Evolutionary conservation across 495 filamentous ascomycete genomes (phyloP), one percentile per base, ranked within the genome.

Genomic region (Penicillium bovifimosum): DNA sequence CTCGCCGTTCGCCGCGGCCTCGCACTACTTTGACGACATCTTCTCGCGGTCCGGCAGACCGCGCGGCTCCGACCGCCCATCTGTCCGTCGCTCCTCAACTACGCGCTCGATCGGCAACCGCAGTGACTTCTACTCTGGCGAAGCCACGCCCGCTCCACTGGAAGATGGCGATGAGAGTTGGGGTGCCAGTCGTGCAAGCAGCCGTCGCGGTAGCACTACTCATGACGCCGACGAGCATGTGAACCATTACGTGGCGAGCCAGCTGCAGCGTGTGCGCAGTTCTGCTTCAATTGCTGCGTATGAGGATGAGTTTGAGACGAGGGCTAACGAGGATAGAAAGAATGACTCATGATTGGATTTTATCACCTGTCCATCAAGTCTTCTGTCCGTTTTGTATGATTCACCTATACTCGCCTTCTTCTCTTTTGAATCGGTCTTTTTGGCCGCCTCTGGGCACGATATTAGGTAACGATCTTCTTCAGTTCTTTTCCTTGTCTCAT

Each of bases 21-120:
- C 83, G 8, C 91, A 96, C 67, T 96, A 96, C 73, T 97, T 97
- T 62, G 92, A 97, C 59, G 92, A 97, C 55, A 81, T 91, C 54
- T 88, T 95, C 72, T 81, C 82, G 20, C 73, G 67, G 27, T 62
- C 65, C 17, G 52, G 58, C 5, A 69, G 76, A 34, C 68, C 77
- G 33, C 58, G 65, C 50, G 39, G 67, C 58, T 59, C 70, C 29
- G 60, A 59, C 47, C 70, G 69, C 39, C 73, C 74, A 7, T 72
- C 76, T 17, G 73, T 93, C 43, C 86, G 91, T 13, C 85, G 91
- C 24, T 91, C 88, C 3, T 93, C 88, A 0, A 95, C 89, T 4
- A 83, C 76, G 17, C 80, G 92, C 13, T 95, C 88, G n/a, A 91
- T 97, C 55, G 85, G 86, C 7, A 81, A 82, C 33, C 81, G 90